Evolutionary conservation across 1,139 yeast species (phyloP).

Genomic region (Yamadazyma kanchanaburiensis): DNA sequence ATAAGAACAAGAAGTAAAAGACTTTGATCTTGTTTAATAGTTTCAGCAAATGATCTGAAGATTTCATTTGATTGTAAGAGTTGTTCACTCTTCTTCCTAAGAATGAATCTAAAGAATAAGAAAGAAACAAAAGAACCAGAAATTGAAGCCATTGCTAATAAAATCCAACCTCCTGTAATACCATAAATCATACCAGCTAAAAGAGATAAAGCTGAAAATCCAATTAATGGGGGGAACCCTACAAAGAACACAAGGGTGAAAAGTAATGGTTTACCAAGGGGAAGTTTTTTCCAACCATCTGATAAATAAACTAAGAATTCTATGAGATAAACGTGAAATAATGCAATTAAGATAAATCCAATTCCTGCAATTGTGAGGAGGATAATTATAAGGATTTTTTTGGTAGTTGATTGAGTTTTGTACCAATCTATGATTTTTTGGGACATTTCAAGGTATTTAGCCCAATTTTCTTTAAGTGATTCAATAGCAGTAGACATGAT

Average conservation of each 20-base stretch:
- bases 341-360: conserved; percentile 26
- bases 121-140: conserved; percentile 75
- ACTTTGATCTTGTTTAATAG: conserved; percentile 61
- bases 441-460: conserved; percentile 1
- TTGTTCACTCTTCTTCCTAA: conserved; percentile 52
- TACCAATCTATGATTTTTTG: conserved; percentile 16
- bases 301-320: conserved; percentile 42
- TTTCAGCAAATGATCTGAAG: conserved; percentile 73
- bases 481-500: no score
- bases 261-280: conserved; percentile 53
- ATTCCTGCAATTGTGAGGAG: conserved; percentile 14
- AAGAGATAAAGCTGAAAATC: conserved; percentile 69
- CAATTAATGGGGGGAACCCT: conserved; percentile 84
- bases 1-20: conserved; percentile 66
- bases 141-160: conserved; percentile 67
- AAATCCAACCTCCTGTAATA: conserved; percentile 73
- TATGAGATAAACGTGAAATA: conserved; percentile 47
- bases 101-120: conserved; percentile 57
- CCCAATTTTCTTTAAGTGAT: conserved; percentile 1
- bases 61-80: conserved; percentile 54
- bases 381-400: conserved; percentile 12
- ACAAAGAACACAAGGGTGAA: conserved; percentile 42
- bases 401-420: conserved; percentile 14
- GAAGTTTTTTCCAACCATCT: conserved; percentile 40
- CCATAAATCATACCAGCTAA: conserved; percentile 85